These are phyloP conservation scores for Linaria vulgaris DNA, from an alignment of 257 asterid genomes.

Conservation along the genomic window DNA sequence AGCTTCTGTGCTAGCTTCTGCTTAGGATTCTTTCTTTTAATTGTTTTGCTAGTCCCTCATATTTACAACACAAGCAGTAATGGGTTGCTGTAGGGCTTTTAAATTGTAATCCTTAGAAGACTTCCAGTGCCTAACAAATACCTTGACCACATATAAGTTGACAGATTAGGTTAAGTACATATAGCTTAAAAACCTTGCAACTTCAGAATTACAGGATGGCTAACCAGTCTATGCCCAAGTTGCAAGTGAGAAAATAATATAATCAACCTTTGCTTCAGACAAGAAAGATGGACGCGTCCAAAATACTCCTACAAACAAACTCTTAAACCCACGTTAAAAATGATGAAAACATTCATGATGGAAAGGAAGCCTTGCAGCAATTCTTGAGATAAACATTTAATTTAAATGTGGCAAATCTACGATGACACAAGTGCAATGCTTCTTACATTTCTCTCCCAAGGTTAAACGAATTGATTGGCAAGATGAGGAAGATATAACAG, in stretches of 20 bases:
- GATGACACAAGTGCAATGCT: neutral
- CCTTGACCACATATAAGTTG: neutral
- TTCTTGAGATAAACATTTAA: neutral
- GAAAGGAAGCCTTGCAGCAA: neutral
- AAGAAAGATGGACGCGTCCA: neutral
- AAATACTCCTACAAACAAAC: neutral
- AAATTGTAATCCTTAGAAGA: neutral
- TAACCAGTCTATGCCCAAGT: neutral
- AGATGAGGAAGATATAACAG: too few species aligned
- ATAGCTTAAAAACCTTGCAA: neutral
- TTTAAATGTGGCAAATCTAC: neutral
- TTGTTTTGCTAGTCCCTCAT: neutral
- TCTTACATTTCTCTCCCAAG: neutral
- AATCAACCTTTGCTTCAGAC: neutral
- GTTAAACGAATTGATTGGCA: neutral
- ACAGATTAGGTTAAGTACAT: too few species aligned
- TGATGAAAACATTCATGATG: neutral
- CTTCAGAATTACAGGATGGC: neutral
- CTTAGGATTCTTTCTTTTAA: neutral
- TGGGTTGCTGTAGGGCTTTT: neutral
- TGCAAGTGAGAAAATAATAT: neutral
- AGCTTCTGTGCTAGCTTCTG: neutral
- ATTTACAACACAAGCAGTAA: neutral
- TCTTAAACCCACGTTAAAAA: neutral
- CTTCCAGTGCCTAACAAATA: neutral